These are phyloP conservation scores for Globisporangium spiculum DNA, from an alignment of 352 stramenopile genomes.

Conservation along the genomic window DNA sequence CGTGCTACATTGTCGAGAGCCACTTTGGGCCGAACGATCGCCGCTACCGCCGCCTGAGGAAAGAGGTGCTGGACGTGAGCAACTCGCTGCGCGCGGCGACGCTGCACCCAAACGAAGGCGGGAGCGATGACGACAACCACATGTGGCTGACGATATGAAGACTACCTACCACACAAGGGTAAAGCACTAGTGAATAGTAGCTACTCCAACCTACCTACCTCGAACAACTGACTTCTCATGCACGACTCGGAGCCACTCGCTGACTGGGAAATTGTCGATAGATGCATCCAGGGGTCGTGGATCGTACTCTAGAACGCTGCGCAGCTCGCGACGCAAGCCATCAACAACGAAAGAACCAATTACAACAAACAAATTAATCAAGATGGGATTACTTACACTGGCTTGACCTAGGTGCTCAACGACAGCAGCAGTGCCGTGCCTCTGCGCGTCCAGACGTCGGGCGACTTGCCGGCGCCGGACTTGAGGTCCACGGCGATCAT, in stretches of 20 bases:
- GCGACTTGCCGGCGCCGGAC: conserved; percentile 73
- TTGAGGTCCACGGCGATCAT: conserved; percentile 94
- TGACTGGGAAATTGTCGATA: background rate
- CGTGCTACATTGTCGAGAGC: conserved; percentile 51
- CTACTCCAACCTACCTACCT: background rate
- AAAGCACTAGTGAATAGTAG: background rate
- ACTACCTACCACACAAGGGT: no score
- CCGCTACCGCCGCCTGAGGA: conserved; percentile 36
- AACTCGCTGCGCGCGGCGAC: conserved; percentile 27
- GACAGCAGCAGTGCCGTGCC: conserved; percentile 92
- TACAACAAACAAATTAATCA: background rate
- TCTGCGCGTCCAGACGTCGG: conserved; percentile 93
- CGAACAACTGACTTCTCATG: background rate
- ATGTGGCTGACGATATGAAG: conserved; percentile 53
- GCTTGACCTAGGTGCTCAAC: conserved; percentile 54
- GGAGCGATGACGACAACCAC: conserved; percentile 33
- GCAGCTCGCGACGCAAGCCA: background rate
- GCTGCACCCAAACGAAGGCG: conserved; percentile 19
- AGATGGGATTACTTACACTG: background rate
- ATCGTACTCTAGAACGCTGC: background rate
- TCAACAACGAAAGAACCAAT: background rate
- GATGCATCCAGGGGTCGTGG: background rate
- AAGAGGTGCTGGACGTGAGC: conserved; percentile 43
- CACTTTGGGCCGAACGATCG: conserved; percentile 56
- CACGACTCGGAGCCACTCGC: background rate